Evolutionary conservation across 805 yeast species (phyloP).

Genomic region (Kluyveromyces nonfermentans): DNA sequence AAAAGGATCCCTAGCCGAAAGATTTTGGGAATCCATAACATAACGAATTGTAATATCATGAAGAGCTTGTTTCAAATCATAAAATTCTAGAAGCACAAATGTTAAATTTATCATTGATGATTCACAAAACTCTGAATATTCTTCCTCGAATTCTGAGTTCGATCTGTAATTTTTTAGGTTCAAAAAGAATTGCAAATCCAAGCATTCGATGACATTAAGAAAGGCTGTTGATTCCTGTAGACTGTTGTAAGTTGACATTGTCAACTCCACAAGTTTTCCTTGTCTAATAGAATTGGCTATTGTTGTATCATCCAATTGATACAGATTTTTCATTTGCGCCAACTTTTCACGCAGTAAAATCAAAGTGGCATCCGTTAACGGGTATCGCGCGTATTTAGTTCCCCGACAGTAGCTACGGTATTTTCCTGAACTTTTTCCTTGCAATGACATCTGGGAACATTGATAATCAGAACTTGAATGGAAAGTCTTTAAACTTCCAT

Average conservation of each 20-base stretch:
- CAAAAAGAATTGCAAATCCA: conserved; percentile 26
- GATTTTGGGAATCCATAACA: conserved; percentile 57
- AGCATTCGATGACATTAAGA: conserved; percentile 23
- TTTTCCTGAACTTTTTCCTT: not conserved
- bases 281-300: conserved; percentile 8
- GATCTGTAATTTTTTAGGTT: conserved; percentile 18
- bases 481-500: not conserved
- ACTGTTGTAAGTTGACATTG: conserved; percentile 25
- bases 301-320: not conserved
- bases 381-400: conserved; percentile 10
- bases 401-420: not conserved
- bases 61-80: conserved; percentile 61
- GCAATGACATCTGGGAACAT: not conserved
- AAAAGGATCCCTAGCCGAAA: conserved; percentile 68
- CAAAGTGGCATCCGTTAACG: conserved; percentile 22
- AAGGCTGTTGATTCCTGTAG: conserved; percentile 22
- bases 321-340: conserved; percentile 2
- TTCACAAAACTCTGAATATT: conserved; percentile 25
- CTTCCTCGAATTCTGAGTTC: conserved; percentile 14
- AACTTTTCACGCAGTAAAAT: conserved; percentile 15
- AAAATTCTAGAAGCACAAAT: conserved; percentile 48
- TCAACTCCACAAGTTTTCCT: conserved; percentile 16
- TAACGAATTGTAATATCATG: conserved; percentile 52
- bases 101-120: conserved; percentile 24
- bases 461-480: not conserved